phyloP scores from a whole-genome alignment of 164 flowering plant species.

The Magnolia officinalis region DNA sequence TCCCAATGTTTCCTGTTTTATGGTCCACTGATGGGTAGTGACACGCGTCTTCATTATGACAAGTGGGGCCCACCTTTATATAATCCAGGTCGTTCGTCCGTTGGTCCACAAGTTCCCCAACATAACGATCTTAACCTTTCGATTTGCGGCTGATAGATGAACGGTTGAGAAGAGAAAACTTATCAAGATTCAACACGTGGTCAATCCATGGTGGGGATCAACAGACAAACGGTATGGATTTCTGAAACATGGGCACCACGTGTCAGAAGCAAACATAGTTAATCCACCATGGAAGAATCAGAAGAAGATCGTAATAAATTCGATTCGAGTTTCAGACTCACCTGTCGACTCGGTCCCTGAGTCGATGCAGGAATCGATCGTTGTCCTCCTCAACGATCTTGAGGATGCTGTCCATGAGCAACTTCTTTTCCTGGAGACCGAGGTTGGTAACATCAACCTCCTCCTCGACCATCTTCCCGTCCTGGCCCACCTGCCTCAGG shows the following conservation, averaged over 20 bases:
- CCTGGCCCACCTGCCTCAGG: constrained; percentile 35
- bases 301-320: background rate
- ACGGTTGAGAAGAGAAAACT: background rate
- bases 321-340: constrained; percentile 10
- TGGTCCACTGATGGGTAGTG: too few species aligned
- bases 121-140: background rate
- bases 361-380: constrained; percentile 36
- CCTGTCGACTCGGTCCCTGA: constrained; percentile 54
- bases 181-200: background rate
- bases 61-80: too few species aligned
- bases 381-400: constrained; percentile 52
- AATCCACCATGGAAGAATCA: background rate
- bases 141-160: background rate
- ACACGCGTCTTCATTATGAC: too few species aligned
- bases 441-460: constrained; percentile 52
- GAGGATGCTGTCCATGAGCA: constrained; percentile 44
- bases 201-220: too few species aligned
- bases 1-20: too few species aligned
- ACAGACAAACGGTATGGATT: too few species aligned
- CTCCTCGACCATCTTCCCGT: constrained; percentile 36
- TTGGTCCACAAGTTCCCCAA: too few species aligned
- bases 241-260: background rate
- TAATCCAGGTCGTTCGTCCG: too few species aligned
- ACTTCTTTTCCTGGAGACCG: constrained; percentile 37
- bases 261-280: background rate